Evolutionary conservation across 164 flowering plant species (phyloP).

Genomic region (Tetrastigma voinierianum): DNA sequence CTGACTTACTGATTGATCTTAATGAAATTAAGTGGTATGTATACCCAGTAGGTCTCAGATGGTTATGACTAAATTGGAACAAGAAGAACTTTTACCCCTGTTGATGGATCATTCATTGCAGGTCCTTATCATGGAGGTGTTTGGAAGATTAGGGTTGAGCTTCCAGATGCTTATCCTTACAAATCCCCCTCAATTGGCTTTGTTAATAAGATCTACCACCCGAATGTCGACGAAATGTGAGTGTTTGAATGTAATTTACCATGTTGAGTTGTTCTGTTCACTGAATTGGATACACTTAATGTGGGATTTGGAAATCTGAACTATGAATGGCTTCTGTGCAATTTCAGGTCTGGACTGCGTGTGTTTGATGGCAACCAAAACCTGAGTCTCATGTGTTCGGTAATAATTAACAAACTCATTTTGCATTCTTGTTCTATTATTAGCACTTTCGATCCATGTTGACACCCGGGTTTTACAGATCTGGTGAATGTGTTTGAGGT

Average conservation of each 20-base stretch:
- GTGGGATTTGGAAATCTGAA: slow-evolving; percentile 4
- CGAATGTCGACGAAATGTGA: slow-evolving; percentile 97
- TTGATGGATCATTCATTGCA: slow-evolving; percentile 31
- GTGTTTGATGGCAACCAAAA: slow-evolving; percentile 97
- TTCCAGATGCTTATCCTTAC: slow-evolving; percentile 98
- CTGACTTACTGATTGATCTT: slow-evolving; percentile 15
- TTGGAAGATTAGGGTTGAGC: slow-evolving; percentile 91
- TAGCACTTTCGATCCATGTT: slow-evolving; percentile 4
- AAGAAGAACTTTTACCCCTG: not conserved
- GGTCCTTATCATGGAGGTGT: slow-evolving; percentile 93
- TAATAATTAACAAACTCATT: slow-evolving; percentile 19
- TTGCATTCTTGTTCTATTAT: not conserved
- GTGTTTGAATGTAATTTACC: slow-evolving; percentile 16
- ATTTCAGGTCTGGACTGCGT: slow-evolving; percentile 96
- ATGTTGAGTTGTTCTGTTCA: slow-evolving; percentile 3
- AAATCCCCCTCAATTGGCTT: slow-evolving; percentile 98
- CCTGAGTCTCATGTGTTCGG: slow-evolving; percentile 99
- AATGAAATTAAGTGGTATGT: slow-evolving; percentile 7
- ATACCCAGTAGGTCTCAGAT: not conserved
- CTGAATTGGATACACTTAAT: not conserved
- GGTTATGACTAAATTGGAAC: not conserved
- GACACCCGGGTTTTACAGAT: slow-evolving; percentile 42
- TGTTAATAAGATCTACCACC: slow-evolving; percentile 93
- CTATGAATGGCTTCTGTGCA: slow-evolving; percentile 5
- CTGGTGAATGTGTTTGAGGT: slow-evolving; percentile 91